A percentile compares a stretch with the other conserved stretches of the same genome.
Conservation (phyloP, 2,329 filamentous ascomycete species). For the Aspergillus fumigatiaffinis region DNA sequence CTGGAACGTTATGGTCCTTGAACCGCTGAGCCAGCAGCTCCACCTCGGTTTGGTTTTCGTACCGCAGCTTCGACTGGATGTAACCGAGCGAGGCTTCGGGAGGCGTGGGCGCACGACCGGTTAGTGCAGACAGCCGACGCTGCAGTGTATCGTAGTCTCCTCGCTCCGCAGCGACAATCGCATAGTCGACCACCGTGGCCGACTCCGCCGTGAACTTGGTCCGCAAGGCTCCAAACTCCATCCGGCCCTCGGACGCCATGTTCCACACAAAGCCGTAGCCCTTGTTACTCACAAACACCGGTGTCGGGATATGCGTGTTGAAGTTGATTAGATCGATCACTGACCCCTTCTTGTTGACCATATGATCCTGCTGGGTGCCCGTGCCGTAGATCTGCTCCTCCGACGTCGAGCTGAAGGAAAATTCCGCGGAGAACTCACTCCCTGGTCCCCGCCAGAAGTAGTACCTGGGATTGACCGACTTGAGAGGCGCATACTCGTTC, state of each 20-base stretch:
- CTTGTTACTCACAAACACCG: constrained; percentile 54
- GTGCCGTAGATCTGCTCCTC: constrained; percentile 60
- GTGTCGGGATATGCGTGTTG: constrained; percentile 61
- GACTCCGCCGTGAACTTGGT: constrained; percentile 56
- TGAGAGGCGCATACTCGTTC: constrained; percentile 31
- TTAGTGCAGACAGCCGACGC: constrained; percentile 50
- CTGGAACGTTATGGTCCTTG: constrained; percentile 49
- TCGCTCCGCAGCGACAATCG: constrained; percentile 50
- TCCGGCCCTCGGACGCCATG: constrained; percentile 56
- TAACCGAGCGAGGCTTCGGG: constrained; percentile 62
- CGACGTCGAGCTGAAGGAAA: constrained; percentile 33
- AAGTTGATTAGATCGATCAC: constrained; percentile 61
- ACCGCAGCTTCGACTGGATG: constrained; percentile 63
- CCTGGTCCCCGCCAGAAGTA: constrained; percentile 33
- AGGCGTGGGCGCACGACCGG: constrained; percentile 58
- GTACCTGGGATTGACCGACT: constrained; percentile 33
- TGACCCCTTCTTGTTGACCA: constrained; percentile 55
- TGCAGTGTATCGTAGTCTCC: constrained; percentile 52
- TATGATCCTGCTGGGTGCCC: constrained; percentile 61
- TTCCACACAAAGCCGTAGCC: constrained; percentile 64
- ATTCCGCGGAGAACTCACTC: constrained; percentile 34
- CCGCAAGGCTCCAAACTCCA: constrained; percentile 54
- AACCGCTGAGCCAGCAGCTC: constrained; percentile 56
- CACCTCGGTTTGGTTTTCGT: constrained; percentile 60
- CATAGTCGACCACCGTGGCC: constrained; percentile 56